phyloP scores from a whole-genome alignment of 1,284 basidiomycete species.

The Tilletia indica region DNA sequence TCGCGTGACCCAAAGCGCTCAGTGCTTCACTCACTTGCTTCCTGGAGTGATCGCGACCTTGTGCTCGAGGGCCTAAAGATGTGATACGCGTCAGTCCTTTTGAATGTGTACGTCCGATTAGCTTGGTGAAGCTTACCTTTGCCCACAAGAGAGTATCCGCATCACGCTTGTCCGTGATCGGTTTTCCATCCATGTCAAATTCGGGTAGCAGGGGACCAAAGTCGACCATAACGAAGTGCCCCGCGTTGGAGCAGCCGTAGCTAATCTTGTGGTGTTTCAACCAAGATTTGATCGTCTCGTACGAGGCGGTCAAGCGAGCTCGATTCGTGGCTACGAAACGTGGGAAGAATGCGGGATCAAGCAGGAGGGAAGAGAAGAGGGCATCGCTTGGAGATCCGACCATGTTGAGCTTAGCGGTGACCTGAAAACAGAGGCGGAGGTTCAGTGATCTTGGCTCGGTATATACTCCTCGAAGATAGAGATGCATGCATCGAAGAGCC shows the following conservation, averaged over 20 bases:
- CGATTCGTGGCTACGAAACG: slow-evolving; percentile 63
- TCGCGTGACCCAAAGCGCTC: no score
- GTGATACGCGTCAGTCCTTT: no score
- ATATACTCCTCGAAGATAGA: no score
- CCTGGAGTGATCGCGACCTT: slow-evolving; percentile 21
- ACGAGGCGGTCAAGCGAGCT: slow-evolving; percentile 22
- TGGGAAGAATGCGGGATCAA: slow-evolving; percentile 24
- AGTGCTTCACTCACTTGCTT: slow-evolving; percentile 1
- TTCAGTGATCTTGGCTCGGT: no score
- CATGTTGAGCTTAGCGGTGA: slow-evolving; percentile 38
- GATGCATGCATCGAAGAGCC: no score
- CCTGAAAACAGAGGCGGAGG: neutral
- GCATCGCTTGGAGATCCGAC: slow-evolving; percentile 62
- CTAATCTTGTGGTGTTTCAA: slow-evolving; percentile 21
- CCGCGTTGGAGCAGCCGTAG: slow-evolving; percentile 27
- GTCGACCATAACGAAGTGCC: slow-evolving; percentile 69
- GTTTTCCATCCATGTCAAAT: slow-evolving; percentile 27
- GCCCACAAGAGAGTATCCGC: slow-evolving; percentile 27
- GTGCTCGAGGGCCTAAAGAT: slow-evolving; percentile 5
- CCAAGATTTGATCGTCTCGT: slow-evolving; percentile 25
- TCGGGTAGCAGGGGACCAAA: slow-evolving; percentile 80
- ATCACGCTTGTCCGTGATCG: slow-evolving; percentile 12
- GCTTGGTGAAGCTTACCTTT: neutral
- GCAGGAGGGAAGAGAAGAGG: slow-evolving; percentile 45
- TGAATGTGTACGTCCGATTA: no score